Evolutionary conservation across 768 basidiomycete genomes (phyloP), one percentile per base, ranked within the genome.

Genomic region (Trametopsis cervina): DNA sequence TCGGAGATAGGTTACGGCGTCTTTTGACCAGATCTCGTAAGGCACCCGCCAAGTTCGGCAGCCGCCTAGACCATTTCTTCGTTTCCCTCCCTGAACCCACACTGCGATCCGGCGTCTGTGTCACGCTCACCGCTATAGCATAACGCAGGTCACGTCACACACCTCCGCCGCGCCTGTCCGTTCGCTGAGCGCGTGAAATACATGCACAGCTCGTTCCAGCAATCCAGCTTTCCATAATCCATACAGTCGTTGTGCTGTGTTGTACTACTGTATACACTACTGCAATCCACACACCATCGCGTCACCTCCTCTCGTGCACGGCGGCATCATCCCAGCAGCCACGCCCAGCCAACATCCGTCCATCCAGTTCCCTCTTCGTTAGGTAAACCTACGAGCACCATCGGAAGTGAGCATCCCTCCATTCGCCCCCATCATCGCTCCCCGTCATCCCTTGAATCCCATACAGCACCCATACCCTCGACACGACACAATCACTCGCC

Each of bases 401-500:
- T 45, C 49, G 49, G 49, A 50, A 36, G 22, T 44, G 21, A 33
- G 22, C 43, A 44, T 44, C 43, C 43, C 43, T 18, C 35, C 44
- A 46, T 7, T 33, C 29, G n/a, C n/a, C n/a, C n/a, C n/a, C n/a
- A n/a, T n/a, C n/a, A n/a, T n/a, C n/a, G n/a, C n/a, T n/a, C n/a
- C n/a, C n/a, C n/a, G n/a, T n/a, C n/a, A n/a, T n/a, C n/a, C n/a
- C n/a, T n/a, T n/a, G n/a, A n/a, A n/a, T n/a, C n/a, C n/a, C n/a
- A n/a, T n/a, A n/a, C n/a, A n/a, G 12, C 12, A 27, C 43, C 15
- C 15, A 22, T 21, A 13, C 46, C 17, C 46, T 39, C 25, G 18
- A 15, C 37, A 38, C 46, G 47, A 49, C 47, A 42, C 47, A 49
- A 49, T 49, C 47, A 49, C 37, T n/a, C n/a, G n/a, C n/a, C n/a